Evolutionary conservation across 1,284 basidiomycete genomes (phyloP).

Genomic region (Apiotrichum gracile): DNA sequence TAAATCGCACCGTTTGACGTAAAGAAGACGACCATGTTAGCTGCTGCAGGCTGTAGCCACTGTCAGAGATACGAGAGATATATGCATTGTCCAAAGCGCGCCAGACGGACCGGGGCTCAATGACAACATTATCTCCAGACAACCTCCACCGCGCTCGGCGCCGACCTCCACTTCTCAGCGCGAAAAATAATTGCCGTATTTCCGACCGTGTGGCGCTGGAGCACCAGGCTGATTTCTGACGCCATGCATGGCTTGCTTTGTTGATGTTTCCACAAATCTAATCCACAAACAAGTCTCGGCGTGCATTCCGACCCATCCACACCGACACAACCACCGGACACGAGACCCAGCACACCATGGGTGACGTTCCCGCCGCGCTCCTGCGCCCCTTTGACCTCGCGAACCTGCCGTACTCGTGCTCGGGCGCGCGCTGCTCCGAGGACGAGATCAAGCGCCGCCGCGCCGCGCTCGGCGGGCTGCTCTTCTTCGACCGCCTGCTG

Average conservation of each 20-base stretch:
- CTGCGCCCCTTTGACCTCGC: conserved; percentile 37
- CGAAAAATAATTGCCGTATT: background rate
- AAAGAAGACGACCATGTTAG: conserved; percentile 55
- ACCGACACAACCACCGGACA: background rate
- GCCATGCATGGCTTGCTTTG: no score
- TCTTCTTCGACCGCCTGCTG: conserved; percentile 39
- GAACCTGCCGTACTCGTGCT: conserved; percentile 23
- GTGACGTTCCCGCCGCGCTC: conserved; percentile 30
- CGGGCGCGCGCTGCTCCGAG: background rate
- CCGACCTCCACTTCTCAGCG: background rate
- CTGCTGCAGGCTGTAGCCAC: background rate
- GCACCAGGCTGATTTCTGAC: background rate
- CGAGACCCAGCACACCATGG: no score
- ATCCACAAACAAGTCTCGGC: no score
- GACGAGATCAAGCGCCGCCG: conserved; percentile 11
- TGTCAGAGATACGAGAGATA: no score
- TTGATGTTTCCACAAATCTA: no score
- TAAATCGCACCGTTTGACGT: conserved; percentile 49
- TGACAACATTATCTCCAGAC: background rate
- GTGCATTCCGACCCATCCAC: no score
- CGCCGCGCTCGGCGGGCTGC: conserved; percentile 11
- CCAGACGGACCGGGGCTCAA: no score
- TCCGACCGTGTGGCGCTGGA: conserved; percentile 1
- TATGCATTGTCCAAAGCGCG: background rate
- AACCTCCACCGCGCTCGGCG: no score